These are phyloP conservation scores for Telfairia occidentalis DNA, from an alignment of 331 rosid genomes.

Conservation along the genomic window DNA sequence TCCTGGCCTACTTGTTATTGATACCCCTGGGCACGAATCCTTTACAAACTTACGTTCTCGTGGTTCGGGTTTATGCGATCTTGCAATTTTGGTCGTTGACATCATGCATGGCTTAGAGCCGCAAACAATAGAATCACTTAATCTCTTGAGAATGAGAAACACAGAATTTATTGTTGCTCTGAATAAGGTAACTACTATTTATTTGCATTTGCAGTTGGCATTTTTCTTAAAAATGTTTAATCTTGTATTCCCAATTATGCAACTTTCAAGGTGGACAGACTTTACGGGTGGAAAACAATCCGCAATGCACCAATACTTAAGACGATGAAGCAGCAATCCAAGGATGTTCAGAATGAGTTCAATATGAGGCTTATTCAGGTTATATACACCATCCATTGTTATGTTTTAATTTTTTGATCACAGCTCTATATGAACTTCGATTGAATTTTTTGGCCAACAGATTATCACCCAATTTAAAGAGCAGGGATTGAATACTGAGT, in stretches of 20 bases:
- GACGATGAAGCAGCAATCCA: constrained; percentile 72
- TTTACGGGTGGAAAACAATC: constrained; percentile 78
- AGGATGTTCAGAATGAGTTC: constrained; percentile 77
- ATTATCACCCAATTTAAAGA: constrained; percentile 72
- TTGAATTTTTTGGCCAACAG: constrained; percentile 28
- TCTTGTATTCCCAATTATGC: constrained; percentile 9
- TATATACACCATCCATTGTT: constrained; percentile 4
- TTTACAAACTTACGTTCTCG: constrained; percentile 81
- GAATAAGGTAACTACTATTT: constrained; percentile 44
- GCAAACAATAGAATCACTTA: constrained; percentile 83
- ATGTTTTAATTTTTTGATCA: not conserved
- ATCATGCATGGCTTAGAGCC: constrained; percentile 95
- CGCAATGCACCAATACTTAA: constrained; percentile 71
- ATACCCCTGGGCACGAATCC: constrained; percentile 89
- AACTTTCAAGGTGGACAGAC: constrained; percentile 68
- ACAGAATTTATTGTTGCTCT: constrained; percentile 84
- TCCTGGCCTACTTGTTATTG: constrained; percentile 81
- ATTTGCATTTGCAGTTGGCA: not conserved
- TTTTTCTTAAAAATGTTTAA: not conserved
- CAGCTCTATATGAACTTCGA: constrained; percentile 6
- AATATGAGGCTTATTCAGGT: constrained; percentile 82
- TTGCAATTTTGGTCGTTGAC: constrained; percentile 85
- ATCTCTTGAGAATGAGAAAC: constrained; percentile 82
- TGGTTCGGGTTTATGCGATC: constrained; percentile 89
- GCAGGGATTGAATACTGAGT: constrained; percentile 76